Conservation (phyloP, 306 rosid species). For the Acacia melanoxylon region DNA sequence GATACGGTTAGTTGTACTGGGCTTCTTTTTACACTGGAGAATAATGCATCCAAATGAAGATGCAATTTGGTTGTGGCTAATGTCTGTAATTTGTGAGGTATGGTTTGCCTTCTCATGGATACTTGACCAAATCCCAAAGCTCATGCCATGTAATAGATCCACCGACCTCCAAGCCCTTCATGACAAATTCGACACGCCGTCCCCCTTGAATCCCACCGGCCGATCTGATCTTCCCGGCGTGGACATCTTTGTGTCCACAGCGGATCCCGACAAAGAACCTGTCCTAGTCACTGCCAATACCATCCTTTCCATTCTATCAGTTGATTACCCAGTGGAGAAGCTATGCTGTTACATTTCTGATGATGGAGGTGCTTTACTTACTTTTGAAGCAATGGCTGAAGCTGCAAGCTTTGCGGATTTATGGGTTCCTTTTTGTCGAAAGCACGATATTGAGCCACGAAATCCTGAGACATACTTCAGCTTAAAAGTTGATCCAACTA, state of each 20-base stretch:
- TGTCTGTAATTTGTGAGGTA: conserved; percentile 51
- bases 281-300: conserved; percentile 52
- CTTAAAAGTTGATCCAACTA: conserved; percentile 53
- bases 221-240: conserved; percentile 51
- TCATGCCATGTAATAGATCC: conserved; percentile 38
- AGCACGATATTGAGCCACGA: conserved; percentile 53
- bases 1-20: conserved; percentile 55
- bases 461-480: conserved; percentile 49
- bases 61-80: conserved; percentile 56
- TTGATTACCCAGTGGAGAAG: conserved; percentile 60
- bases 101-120: conserved; percentile 63
- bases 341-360: conserved; percentile 52
- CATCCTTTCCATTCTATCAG: conserved; percentile 52
- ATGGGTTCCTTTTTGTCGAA: conserved; percentile 62
- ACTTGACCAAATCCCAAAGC: conserved; percentile 52
- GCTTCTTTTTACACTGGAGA: conserved; percentile 83
- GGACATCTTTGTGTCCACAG: conserved; percentile 52
- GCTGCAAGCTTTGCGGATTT: conserved; percentile 60
- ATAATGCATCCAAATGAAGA: conserved; percentile 60
- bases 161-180: conserved; percentile 47
- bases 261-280: conserved; percentile 62
- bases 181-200: conserved; percentile 49
- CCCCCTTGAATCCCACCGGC: conserved; percentile 52
- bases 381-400: conserved; percentile 63
- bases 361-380: conserved; percentile 57